Base-by-base conservation (phyloP, 768 basidiomycete genomes). In the Boletus subparvulus region DNA sequence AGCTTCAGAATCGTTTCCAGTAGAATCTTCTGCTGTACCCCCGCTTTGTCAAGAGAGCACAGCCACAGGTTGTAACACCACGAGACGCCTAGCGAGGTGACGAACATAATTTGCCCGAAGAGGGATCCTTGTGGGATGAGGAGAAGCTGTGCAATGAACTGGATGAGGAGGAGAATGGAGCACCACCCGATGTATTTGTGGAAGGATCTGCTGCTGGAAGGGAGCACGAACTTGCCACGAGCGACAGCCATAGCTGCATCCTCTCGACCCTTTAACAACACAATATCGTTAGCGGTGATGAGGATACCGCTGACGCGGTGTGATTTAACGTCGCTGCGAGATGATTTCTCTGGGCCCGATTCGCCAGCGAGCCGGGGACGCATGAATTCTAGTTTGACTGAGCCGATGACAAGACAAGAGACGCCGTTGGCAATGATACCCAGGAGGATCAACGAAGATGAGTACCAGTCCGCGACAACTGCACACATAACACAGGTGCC, bases 51-150 rank as follows among this genome's bases (percentile, higher is more conserved):
- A 70, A 78, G 55, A 8, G 63, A 61, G 19, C 69, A 69, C 13
- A 73, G 42, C 55, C 59, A 72, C 0, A 66, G 56, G 39, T 71
- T 73, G 47, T 73, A 71, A 12, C 52, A 54, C 72, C 72, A 73
- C 14, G 72, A 73, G 35, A 64, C 64, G 21, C 51, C 65, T 13
- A 72, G 59, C 1, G 59, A 58, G 14, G 42, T 16, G 35, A 60
- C 56, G n/a, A 58, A 58, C 59, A 60, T 60, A 40, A 58, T 47
- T 26, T 60, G 59, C 10, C 59, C 56, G 3, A 60, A 60, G 36
- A 60, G 59, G 17, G 50, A 28, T 13, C 35, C 56, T 48, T 60
- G 59, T 3, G 59, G 59, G 30, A 60, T 52, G 46, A 60, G 28
- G 26, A 72, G 58, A 1, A 72, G 54, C 28, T 72, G 71, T 16